Evolutionary conservation across 805 yeast genomes (phyloP), one percentile per base, ranked within the genome.

Genomic region (Candida nemodendra): DNA sequence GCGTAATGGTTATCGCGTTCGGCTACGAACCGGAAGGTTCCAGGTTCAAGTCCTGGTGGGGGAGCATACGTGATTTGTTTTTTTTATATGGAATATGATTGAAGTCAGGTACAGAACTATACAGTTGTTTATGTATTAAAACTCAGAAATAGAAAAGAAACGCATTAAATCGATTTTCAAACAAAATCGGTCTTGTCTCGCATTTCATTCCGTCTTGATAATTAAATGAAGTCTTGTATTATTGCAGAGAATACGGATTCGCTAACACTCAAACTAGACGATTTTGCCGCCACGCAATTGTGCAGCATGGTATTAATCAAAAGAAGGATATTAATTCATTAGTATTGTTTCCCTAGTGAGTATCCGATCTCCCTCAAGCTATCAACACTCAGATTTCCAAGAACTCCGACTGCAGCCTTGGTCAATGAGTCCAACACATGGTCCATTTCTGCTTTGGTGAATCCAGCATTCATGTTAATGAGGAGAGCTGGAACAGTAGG

Each of bases 401-500:
- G 26, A 15, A 41, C 15, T 9, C 23, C 17, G 18, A 16, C 34
- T 13, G 65, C 53, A 7, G 60, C 58, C 8, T 48, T 49, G 21
- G 60, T 60, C 22, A 76, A 60, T 4, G 62, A 59, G 12, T 54
- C 55, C 32, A 69, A 72, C 7, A 78, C 72, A 14, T 57, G 49
- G 36, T 54, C 59, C 27, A 78, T 45, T 40, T 81, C 84, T 12
- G 59, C 51, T 27, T 57, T 61, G 12, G 67, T 56, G 51, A 79
- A 62, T 4, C 68, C 72, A 8, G 72, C 66, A 40, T 74, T 76
- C 27, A 77, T 54, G 45, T 68, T 65, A 17, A 84, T 53, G 38
- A 75, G 68, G 48, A 84, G 61, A 41, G 79, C 76, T 30, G 87
- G 87, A 33, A 76, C 71, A 29, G 80, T 62, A 8, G 93, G 88